Evolutionary conservation across 129 eudicot genomes (phyloP).

Genomic region (Saussurea involucrata): DNA sequence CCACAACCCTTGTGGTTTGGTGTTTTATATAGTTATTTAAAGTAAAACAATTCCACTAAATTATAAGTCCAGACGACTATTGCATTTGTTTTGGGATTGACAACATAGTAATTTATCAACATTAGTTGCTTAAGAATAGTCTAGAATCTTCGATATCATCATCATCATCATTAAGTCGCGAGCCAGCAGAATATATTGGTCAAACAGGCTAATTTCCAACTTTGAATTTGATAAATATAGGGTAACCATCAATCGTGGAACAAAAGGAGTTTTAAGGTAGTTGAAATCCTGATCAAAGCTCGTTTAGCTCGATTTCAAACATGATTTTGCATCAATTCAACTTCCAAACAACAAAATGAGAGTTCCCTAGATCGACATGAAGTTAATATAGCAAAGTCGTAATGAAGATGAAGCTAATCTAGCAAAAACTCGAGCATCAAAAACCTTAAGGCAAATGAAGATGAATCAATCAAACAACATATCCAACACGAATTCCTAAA

Average conservation of each 20-base stretch:
- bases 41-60: not conserved
- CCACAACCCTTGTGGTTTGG: no score
- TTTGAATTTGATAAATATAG: not conserved
- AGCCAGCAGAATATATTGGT: not conserved
- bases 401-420: no score
- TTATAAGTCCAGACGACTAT: not conserved
- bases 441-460: no score
- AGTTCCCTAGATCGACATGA: not conserved
- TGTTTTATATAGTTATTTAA: not conserved
- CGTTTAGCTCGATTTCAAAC: slow-evolving; percentile 1
- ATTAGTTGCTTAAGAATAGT: not conserved
- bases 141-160: not conserved
- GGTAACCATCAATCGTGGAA: not conserved
- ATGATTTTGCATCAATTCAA: slow-evolving; percentile 9
- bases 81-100: not conserved
- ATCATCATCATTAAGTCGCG: not conserved
- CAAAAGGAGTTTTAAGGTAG: not conserved
- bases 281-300: not conserved
- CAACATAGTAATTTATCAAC: not conserved
- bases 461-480: not conserved
- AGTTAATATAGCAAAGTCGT: slow-evolving; percentile 8
- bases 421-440: no score
- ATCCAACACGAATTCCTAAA: slow-evolving; percentile 2
- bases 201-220: not conserved
- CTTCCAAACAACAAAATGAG: slow-evolving; percentile 2